These are phyloP conservation scores for Ceratobasidium sp. DNA, from an alignment of 1,284 basidiomycete genomes.

Conservation along the genomic window DNA sequence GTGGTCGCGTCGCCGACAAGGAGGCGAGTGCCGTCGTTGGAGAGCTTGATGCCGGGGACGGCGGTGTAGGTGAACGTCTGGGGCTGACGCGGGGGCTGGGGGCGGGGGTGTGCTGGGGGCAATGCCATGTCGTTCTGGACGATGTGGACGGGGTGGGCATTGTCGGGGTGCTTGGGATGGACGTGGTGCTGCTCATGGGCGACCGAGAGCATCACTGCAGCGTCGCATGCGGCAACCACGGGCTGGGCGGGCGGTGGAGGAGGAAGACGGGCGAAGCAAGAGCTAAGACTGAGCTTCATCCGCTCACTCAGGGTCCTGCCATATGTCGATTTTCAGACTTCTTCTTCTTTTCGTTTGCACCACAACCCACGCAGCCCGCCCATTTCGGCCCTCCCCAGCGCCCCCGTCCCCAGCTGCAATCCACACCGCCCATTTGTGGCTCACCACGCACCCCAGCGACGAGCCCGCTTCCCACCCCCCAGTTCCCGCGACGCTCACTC, in stretches of 20 bases:
- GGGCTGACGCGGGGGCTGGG: conserved; percentile 19
- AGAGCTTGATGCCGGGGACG: conserved; percentile 74
- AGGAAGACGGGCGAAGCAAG: neutral
- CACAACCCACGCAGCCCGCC: conserved; percentile 5
- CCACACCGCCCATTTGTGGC: neutral
- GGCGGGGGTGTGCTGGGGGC: conserved; percentile 13
- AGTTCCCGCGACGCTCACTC: conserved; percentile 13
- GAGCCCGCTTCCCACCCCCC: neutral
- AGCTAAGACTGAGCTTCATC: neutral
- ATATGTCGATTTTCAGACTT: conserved; percentile 12
- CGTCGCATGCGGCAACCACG: neutral
- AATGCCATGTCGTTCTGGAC: conserved; percentile 37
- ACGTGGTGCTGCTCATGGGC: conserved; percentile 31
- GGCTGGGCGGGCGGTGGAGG: too few relatives aligned
- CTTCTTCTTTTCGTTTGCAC: conserved; percentile 27
- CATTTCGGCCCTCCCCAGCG: too few relatives aligned
- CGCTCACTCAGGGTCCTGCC: conserved; percentile 16
- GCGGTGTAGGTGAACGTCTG: conserved; percentile 49
- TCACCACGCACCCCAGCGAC: neutral
- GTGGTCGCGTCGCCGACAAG: conserved; percentile 72
- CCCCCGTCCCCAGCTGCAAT: too few relatives aligned
- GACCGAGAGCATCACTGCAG: conserved; percentile 26
- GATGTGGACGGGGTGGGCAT: conserved; percentile 12
- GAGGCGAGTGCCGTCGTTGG: conserved; percentile 65
- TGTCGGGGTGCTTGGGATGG: neutral